Percentiles rank a stretch among this genome's conserved stretches.
Evolutionary conservation across 495 filamentous ascomycete genomes (phyloP).

Genomic region (Daldinia loculata): DNA sequence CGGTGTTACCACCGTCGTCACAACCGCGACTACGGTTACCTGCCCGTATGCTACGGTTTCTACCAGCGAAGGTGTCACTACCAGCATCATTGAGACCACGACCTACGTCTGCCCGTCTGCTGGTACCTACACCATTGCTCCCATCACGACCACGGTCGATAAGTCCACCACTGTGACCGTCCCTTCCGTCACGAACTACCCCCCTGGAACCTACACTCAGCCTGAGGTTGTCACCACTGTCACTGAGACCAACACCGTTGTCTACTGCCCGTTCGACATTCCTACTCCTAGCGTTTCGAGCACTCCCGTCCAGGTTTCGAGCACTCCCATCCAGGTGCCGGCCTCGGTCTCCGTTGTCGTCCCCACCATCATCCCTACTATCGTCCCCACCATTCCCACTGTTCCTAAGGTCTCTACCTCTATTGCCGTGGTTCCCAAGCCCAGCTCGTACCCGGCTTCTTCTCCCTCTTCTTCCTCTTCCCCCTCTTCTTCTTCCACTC

Average conservation of each 20-base stretch:
- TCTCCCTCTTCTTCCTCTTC: slow-evolving; percentile 11
- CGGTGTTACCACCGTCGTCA: slow-evolving; percentile 79
- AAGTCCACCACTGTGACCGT: slow-evolving; percentile 67
- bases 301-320: slow-evolving; percentile 33
- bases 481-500: slow-evolving; percentile 25
- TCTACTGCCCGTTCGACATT: slow-evolving; percentile 75
- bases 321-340: slow-evolving; percentile 33
- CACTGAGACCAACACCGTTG: slow-evolving; percentile 71
- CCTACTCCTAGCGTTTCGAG: slow-evolving; percentile 44
- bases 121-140: slow-evolving; percentile 84
- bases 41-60: slow-evolving; percentile 77
- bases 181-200: slow-evolving; percentile 70
- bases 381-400: slow-evolving; percentile 5
- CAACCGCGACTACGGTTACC: slow-evolving; percentile 72
- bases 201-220: slow-evolving; percentile 78
- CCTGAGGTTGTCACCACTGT: slow-evolving; percentile 72
- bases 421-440: slow-evolving; percentile 14
- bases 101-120: slow-evolving; percentile 80
- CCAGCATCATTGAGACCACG: slow-evolving; percentile 74
- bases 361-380: slow-evolving; percentile 20
- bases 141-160: slow-evolving; percentile 67
- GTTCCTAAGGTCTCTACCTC: slow-evolving; percentile 3
- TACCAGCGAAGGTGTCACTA: slow-evolving; percentile 68
- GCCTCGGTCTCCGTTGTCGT: slow-evolving; percentile 11
- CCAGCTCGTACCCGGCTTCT: slow-evolving; percentile 9